Base-by-base conservation (phyloP, 148 eudicot species). In the Camellia sinensis region DNA sequence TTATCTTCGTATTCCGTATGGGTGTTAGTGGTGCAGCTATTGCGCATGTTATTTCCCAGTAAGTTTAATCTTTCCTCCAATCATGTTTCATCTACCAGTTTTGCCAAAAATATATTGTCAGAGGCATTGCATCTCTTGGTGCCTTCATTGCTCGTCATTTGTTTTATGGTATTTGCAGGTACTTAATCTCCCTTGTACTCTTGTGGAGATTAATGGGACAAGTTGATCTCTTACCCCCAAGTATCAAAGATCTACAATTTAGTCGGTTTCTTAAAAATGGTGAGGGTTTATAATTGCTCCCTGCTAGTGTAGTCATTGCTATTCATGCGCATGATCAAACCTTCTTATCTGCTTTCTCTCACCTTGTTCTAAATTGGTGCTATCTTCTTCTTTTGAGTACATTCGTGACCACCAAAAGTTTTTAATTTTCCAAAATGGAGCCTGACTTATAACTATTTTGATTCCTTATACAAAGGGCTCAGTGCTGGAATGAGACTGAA, bases 1-100 rank as follows among this genome's bases (percentile, higher is more conserved):
- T 93, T 79, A 93, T 91, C 40, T 91, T 93, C 43, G 66, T 78
- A 18, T 90, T 86, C 46, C 85, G 79, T 4, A 41, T 88, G 90
- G 92, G 95, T 66, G 95, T 93, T 10, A 89, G 93, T 60, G 95
- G 97, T 75, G 97, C 95, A 70, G 94, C 95, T 17, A 91, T 93
- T 72, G 90, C 97, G 17, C 97, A 93, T 80, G 89, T 93, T 74
- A 81, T 91, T 41, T 93, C 97, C 61, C 97, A 91, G 97, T 93
- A 85, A 90, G 97, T 73, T 65, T 15, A 7, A 71, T 21, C 56
- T 19, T 21, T 71, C 9, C 48, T 6, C 59, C 40, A 72, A 21
- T 72, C 60, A 21, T 50, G 37, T 52, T 52, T 41, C 54, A 52
- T 21, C 59, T 52, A 4, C 22, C 75, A 50, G 11, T 13, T 37